These are phyloP conservation scores for Suhomyces coccinellae DNA, from an alignment of 1,139 yeast genomes.

Conservation along the genomic window DNA sequence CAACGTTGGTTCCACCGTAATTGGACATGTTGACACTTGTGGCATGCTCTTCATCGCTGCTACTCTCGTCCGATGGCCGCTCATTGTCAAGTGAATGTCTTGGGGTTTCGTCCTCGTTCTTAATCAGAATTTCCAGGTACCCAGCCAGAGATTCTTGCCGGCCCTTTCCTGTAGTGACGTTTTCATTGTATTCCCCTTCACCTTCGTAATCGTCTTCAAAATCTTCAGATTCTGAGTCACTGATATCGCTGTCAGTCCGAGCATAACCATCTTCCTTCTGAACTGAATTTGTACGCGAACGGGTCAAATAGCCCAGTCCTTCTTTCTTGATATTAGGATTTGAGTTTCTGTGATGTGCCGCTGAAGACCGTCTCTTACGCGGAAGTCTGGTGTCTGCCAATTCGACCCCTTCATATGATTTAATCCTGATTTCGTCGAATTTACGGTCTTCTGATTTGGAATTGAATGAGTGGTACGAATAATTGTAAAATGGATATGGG, in stretches of 20 bases:
- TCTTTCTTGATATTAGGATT: background rate
- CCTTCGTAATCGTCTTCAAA: slow-evolving; percentile 11
- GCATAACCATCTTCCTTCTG: background rate
- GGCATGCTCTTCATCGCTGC: slow-evolving; percentile 17
- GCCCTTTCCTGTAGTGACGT: too few species aligned
- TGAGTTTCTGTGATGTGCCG: slow-evolving; percentile 1
- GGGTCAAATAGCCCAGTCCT: background rate
- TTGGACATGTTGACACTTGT: background rate
- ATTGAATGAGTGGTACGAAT: slow-evolving; percentile 43
- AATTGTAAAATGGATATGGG: slow-evolving; percentile 50
- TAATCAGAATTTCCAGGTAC: background rate
- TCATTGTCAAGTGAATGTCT: slow-evolving; percentile 10
- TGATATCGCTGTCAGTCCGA: slow-evolving; percentile 8
- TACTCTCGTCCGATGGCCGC: slow-evolving; percentile 19
- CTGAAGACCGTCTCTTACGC: background rate
- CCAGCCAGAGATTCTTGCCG: background rate
- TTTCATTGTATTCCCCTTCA: background rate
- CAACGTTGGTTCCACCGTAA: background rate
- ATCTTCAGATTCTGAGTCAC: slow-evolving; percentile 8
- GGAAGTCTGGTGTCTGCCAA: slow-evolving; percentile 16
- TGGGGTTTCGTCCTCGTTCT: background rate
- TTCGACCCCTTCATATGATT: slow-evolving; percentile 41
- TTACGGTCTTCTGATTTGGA: slow-evolving; percentile 31
- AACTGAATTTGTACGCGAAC: slow-evolving; percentile 6
- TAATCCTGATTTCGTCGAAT: slow-evolving; percentile 28